Evolutionary conservation across 352 stramenopile genomes (phyloP).

Genomic region (Phytopythium cucurbitacearum): DNA sequence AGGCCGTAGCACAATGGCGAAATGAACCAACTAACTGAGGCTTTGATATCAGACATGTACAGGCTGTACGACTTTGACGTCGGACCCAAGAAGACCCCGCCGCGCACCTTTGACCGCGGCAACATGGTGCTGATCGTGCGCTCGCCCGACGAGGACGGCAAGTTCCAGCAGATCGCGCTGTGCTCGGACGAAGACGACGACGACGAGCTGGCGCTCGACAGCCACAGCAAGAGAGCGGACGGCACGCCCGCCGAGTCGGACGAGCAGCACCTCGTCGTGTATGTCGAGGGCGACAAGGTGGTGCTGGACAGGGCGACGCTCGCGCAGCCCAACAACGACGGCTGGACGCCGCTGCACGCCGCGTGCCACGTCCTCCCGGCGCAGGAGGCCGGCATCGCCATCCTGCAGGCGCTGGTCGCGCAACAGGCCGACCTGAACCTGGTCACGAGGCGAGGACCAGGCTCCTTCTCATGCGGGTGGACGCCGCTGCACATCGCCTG

Average conservation of each 20-base stretch:
- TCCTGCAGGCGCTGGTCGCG: constrained; percentile 62
- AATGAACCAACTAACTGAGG: not conserved
- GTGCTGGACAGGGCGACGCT: constrained; percentile 64
- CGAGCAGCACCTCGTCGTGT: constrained; percentile 56
- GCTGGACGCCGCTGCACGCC: constrained; percentile 75
- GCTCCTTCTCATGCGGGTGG: constrained; percentile 74
- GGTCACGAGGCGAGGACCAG: constrained; percentile 59
- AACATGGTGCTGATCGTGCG: constrained; percentile 67
- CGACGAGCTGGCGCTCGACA: constrained; percentile 6
- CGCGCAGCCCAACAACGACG: constrained; percentile 69
- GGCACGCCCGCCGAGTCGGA: constrained; percentile 21
- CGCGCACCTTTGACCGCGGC: constrained; percentile 41
- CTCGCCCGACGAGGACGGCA: constrained; percentile 39
- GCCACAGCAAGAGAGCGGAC: constrained; percentile 5
- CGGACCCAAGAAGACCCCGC: constrained; percentile 56
- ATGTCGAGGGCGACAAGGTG: constrained; percentile 63
- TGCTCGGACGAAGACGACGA: constrained; percentile 14
- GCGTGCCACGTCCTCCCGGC: constrained; percentile 70
- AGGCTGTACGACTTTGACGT: constrained; percentile 80
- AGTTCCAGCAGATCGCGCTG: constrained; percentile 42
- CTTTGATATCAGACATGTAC: constrained; percentile 48
- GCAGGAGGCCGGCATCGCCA: constrained; percentile 64
- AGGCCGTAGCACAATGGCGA: not conserved
- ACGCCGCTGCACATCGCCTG: constrained; percentile 75
- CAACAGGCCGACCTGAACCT: constrained; percentile 57